phyloP scores from a whole-genome alignment of 352 stramenopile species.

The Globisporangium abappressorium region DNA sequence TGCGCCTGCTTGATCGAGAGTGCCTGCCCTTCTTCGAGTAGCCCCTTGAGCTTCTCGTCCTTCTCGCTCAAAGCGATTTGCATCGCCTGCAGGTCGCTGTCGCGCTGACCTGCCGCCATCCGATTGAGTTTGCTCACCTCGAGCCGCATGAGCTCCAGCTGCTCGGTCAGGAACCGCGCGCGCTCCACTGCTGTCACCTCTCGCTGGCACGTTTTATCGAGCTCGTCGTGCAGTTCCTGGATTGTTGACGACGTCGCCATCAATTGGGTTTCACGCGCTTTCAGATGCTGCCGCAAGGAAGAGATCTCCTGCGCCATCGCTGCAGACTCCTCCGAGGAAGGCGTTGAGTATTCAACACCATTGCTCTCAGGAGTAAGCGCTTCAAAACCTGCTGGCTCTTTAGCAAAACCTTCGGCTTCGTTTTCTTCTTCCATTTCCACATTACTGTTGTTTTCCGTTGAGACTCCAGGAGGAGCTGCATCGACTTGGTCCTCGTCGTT shows the following conservation, averaged over 20 bases:
- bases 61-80: conserved; percentile 71
- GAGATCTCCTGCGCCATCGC: conserved; percentile 15
- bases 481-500: neutral
- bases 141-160: conserved; percentile 56
- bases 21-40: conserved; percentile 73
- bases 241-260: conserved; percentile 61
- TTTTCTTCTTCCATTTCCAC: neutral
- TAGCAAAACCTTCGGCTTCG: neutral
- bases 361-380: neutral
- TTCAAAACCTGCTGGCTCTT: neutral
- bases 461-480: neutral
- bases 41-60: conserved; percentile 59
- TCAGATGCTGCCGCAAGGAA: conserved; percentile 37
- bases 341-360: neutral
- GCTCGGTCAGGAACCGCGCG: conserved; percentile 54
- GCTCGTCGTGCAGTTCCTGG: conserved; percentile 68
- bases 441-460: neutral
- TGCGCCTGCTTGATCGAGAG: conserved; percentile 79
- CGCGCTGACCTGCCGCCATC: conserved; percentile 34
- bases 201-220: conserved; percentile 68
- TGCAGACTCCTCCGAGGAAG: neutral
- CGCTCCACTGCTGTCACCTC: conserved; percentile 63
- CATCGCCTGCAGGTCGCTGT: conserved; percentile 49
- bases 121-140: conserved; percentile 62
- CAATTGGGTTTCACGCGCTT: conserved; percentile 61